phyloP scores from a whole-genome alignment of 306 rosid genomes.

The Fagus crenata region DNA sequence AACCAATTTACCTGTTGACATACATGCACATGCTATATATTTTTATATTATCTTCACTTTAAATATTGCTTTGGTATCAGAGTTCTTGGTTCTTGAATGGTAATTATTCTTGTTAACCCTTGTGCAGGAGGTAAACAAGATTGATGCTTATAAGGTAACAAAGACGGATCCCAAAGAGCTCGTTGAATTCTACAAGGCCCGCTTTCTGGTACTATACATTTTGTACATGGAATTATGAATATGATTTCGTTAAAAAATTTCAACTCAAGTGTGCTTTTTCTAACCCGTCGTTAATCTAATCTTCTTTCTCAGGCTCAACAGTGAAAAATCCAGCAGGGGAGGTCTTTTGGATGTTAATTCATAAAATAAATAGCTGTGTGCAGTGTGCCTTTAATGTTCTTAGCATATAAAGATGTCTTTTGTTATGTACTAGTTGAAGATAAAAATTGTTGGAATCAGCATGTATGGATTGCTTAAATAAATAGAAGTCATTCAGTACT shows the following conservation, averaged over 20 bases:
- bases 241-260: neutral
- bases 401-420: neutral
- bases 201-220: conserved; percentile 44
- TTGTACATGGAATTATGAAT: neutral
- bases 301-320: conserved; percentile 40
- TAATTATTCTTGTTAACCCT: neutral
- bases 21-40: neutral
- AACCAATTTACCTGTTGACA: neutral
- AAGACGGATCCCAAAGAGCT: conserved; percentile 47
- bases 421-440: neutral
- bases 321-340: conserved; percentile 23
- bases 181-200: conserved; percentile 48
- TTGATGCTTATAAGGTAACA: conserved; percentile 60
- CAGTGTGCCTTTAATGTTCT: neutral
- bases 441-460: neutral
- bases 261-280: neutral
- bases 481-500: no score
- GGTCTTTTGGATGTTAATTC: neutral
- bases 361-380: neutral
- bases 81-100: no score
- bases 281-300: neutral
- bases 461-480: no score
- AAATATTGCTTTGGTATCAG: no score
- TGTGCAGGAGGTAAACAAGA: conserved; percentile 63
- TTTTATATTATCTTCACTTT: neutral